A percentile compares a stretch with the other conserved stretches of the same genome.
Evolutionary conservation across 768 basidiomycete genomes (phyloP).

Genomic region (Dacryopinax spathularia): DNA sequence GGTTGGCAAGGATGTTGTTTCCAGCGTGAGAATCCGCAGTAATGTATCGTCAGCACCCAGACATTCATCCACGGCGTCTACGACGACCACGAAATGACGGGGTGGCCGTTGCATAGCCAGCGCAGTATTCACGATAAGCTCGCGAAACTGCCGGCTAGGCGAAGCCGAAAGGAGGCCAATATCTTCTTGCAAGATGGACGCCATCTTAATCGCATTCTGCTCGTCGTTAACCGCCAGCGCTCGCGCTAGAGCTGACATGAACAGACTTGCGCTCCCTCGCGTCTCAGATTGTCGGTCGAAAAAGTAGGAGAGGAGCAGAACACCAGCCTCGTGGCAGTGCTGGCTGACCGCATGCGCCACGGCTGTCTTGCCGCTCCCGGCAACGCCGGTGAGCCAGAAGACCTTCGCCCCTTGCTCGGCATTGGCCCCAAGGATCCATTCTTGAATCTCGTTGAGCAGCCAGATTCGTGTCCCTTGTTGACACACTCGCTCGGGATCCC

Average conservation of each 20-base stretch:
- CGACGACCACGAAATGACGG: constrained; percentile 19
- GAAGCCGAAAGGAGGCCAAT: constrained; percentile 3
- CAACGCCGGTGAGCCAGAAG: constrained; percentile 23
- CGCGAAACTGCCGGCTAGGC: constrained; percentile 15
- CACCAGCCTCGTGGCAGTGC: constrained; percentile 11
- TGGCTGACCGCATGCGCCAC: constrained; percentile 26
- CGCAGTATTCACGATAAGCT: constrained; percentile 12
- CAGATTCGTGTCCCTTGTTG: background rate
- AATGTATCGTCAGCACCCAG: background rate
- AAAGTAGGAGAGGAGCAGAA: constrained; percentile 26
- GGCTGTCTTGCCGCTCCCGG: constrained; percentile 29
- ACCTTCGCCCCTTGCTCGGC: constrained; percentile 4
- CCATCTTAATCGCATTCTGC: background rate
- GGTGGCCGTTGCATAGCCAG: background rate
- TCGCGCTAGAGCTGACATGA: constrained; percentile 25
- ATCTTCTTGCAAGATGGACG: constrained; percentile 3
- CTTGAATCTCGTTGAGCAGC: background rate
- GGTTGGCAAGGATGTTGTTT: background rate
- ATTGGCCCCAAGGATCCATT: background rate
- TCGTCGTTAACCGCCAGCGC: constrained; percentile 18
- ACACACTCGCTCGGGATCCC: background rate
- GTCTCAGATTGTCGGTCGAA: constrained; percentile 18
- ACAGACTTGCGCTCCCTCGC: constrained; percentile 14
- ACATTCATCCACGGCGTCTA: constrained; percentile 31
- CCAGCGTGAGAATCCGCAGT: background rate